Percentiles rank a stretch among this genome's conserved stretches.
These are phyloP conservation scores for Aspergillus sclerotialis DNA, from an alignment of 2,329 filamentous ascomycete genomes.

Conservation along the genomic window DNA sequence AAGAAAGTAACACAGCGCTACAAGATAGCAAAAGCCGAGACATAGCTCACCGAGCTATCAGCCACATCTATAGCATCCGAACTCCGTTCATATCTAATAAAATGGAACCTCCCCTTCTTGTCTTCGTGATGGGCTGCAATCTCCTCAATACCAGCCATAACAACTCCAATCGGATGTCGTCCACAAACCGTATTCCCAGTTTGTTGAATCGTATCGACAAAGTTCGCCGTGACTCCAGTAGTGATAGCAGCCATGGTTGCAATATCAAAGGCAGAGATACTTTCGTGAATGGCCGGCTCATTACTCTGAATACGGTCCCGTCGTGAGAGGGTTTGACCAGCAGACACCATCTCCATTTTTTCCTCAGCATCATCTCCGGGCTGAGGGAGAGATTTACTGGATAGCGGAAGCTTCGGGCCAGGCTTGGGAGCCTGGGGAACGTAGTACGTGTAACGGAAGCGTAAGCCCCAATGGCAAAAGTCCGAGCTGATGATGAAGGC, in stretches of 20 bases:
- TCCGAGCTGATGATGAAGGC: constrained; percentile 88
- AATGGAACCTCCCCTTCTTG: constrained; percentile 56
- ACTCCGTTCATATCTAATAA: constrained; percentile 84
- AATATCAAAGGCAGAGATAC: constrained; percentile 72
- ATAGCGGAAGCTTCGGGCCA: constrained; percentile 27
- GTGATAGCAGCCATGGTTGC: constrained; percentile 80
- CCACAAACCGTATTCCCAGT: constrained; percentile 93
- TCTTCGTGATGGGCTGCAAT: constrained; percentile 39
- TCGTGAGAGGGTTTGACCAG: constrained; percentile 21
- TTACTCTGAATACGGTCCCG: constrained; percentile 25
- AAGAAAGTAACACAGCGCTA: constrained; percentile 29
- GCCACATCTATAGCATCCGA: constrained; percentile 58
- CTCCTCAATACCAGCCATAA: constrained; percentile 78
- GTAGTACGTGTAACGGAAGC: constrained; percentile 82
- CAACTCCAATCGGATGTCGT: constrained; percentile 85
- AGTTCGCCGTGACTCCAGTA: constrained; percentile 62
- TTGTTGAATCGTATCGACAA: constrained; percentile 59
- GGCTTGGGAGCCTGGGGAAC: constrained; percentile 43
- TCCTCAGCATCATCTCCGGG: constrained; percentile 21
- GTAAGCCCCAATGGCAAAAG: constrained; percentile 90
- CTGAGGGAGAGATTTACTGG: constrained; percentile 37
- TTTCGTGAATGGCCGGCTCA: constrained; percentile 65
- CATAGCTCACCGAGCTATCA: constrained; percentile 92
- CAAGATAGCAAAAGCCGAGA: constrained; percentile 77
- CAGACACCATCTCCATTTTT: constrained; percentile 21